Base-by-base conservation (phyloP, 371 early-diverging fungal genomes). In the Saksenaea vasiformis region DNA sequence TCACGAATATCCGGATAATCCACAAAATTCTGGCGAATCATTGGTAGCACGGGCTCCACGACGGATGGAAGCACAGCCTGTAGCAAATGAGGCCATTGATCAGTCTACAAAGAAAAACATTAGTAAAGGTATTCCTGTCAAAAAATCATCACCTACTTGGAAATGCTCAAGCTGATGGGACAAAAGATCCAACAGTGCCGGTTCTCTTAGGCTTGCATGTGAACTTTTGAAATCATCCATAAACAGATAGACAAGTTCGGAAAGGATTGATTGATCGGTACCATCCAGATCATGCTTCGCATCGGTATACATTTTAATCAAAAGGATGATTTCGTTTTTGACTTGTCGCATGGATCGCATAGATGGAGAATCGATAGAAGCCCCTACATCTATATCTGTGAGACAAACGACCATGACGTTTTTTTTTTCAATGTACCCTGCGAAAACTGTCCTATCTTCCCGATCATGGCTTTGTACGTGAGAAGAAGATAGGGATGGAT, bases 1-100 rank as follows among this genome's bases (percentile, higher is more conserved):
- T 87, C 80, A 26, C 98, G 90, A 74, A 94, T 93, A 61, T 97
- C 97, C 9, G 98, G 98, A 75, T 86, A 94, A 63, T 95, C 96
- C 7, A 90, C 83, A 82, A 96, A 95, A 73, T 98, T 94, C 66
- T 91, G 88, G 73, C 89, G 93, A 70, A 98, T 96, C 93, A 96
- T 95, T 70, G 89, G 87, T 64, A 98, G 67, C 0, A 97, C 97
- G 69, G 88, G 90, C 61, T 88, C 89, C 63, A 96, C 94, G 28
- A 93, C 90, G 11, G 91, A 83, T 62, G 91, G 89, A 54, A 96
- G 80, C 47, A 95, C 90, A 37, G 81, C 72, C 8, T 90, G 24
- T 27, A 66, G 38, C 13, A 72, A 56, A 22, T 41, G 58, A 2
- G 69, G 67, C 57, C 67, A 61, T 13, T 64, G 54, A 14, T 39